phyloP scores from a whole-genome alignment of 495 filamentous ascomycete species.

The Penicillium maclennaniae region DNA sequence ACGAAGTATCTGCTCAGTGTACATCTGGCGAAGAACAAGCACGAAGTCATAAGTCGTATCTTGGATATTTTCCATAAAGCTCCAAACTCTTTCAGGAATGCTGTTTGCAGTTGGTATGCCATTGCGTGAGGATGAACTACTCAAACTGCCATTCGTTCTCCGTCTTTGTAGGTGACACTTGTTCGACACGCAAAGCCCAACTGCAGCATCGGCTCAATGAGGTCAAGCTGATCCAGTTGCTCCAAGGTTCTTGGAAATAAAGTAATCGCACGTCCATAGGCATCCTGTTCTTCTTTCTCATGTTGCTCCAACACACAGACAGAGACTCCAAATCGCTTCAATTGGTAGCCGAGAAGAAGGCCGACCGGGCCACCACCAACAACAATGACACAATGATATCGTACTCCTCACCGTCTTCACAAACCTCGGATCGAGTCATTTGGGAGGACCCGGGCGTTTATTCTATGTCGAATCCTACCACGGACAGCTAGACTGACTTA shows the following conservation, averaged over 20 bases:
- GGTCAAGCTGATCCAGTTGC: conserved; percentile 46
- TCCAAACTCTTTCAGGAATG: conserved; percentile 13
- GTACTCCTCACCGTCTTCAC: not conserved
- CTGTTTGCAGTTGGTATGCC: not conserved
- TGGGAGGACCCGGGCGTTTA: too few relatives aligned
- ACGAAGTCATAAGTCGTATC: too few relatives aligned
- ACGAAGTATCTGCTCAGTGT: too few relatives aligned
- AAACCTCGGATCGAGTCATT: too few relatives aligned
- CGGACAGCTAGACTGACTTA: too few relatives aligned
- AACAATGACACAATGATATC: conserved; percentile 70
- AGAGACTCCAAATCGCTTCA: conserved; percentile 24
- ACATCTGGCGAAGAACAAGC: too few relatives aligned
- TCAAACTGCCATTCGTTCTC: conserved; percentile 23
- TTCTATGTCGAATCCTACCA: too few relatives aligned
- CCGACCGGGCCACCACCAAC: conserved; percentile 75
- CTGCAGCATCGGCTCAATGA: conserved; percentile 43
- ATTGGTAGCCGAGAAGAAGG: conserved; percentile 54
- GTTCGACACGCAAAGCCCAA: conserved; percentile 41
- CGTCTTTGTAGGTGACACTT: conserved; percentile 45
- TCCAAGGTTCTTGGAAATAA: conserved; percentile 44
- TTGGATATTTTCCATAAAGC: not conserved
- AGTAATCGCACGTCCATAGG: conserved; percentile 42
- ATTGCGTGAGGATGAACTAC: too few relatives aligned
- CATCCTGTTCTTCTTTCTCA: conserved; percentile 34
- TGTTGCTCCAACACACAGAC: conserved; percentile 33